Percentiles rank a stretch among this genome's conserved stretches.
These are phyloP conservation scores for Ophiostoma himal-ulmi DNA, from an alignment of 2,329 filamentous ascomycete species.

Conservation along the genomic window DNA sequence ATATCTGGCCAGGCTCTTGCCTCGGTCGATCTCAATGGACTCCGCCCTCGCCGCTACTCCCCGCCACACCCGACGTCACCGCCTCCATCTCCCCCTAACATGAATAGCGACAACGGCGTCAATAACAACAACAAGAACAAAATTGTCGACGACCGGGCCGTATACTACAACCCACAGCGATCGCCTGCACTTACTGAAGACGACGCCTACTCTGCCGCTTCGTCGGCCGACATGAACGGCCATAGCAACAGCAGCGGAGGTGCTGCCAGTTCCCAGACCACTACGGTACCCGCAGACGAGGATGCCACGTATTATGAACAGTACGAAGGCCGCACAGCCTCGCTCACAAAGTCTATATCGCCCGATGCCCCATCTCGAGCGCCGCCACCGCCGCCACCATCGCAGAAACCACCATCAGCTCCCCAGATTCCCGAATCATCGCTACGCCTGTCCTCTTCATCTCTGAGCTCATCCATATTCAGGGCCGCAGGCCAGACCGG, in stretches of 20 bases:
- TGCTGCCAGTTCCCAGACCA: constrained; percentile 25
- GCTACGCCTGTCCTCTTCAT: neutral
- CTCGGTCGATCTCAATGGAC: constrained; percentile 23
- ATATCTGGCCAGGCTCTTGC: constrained; percentile 19
- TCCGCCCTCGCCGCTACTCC: constrained; percentile 11
- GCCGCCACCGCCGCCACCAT: constrained; percentile 16
- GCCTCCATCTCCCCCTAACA: constrained; percentile 19
- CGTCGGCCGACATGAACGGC: constrained; percentile 26
- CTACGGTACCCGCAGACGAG: constrained; percentile 22
- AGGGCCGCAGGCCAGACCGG: neutral
- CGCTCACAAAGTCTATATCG: constrained; percentile 17
- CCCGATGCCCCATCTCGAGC: constrained; percentile 12
- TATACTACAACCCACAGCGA: constrained; percentile 18
- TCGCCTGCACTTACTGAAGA: constrained; percentile 13
- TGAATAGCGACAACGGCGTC: neutral
- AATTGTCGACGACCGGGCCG: constrained; percentile 15
- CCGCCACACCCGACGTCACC: constrained; percentile 20
- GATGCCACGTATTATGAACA: neutral
- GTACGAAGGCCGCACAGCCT: constrained; percentile 2
- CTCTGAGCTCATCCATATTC: neutral
- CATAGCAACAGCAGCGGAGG: constrained; percentile 16
- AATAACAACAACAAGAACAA: neutral
- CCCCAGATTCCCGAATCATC: neutral
- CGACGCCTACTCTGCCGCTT: constrained; percentile 22
- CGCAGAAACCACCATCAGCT: neutral